Evolutionary conservation across 148 eudicot species (phyloP), one percentile per base, ranked within the genome.

Genomic region (Pharnaceum exiguum): DNA sequence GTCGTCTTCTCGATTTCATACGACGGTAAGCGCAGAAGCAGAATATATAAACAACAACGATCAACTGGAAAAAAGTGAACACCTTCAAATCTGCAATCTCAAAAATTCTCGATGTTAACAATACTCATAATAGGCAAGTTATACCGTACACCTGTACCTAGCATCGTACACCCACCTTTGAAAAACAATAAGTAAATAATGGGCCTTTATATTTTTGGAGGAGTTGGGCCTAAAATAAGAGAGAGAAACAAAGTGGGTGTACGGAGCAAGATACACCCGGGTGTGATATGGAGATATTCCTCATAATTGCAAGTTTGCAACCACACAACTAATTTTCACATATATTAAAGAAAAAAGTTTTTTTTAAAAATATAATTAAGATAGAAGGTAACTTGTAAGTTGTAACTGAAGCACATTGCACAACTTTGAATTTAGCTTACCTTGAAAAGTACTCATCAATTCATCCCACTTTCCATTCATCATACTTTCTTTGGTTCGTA

Each of bases 81-180:
- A 75, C 69, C 84, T 77, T 83, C 74, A 90, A 57, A 71, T 88
- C 97, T 90, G 88, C 53, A 75, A 66, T 37, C 46, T 10, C 50
- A 40, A 39, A 51, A 11, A 48, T 29, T 37, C 36, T 37, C 31
- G 2, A 1, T 44, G 8, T 17, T 56, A 31, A 37, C 12, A 35
- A 6, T 12, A 7, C 12, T 35, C 8, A 6, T 35, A 35, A 12
- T 6, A 12, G 7, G 12, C 12, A 35, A 35, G 12, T 6, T 35
- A 7, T 6, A 6, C 12, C 38, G 12, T 35, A 12, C 7, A 35
- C 38, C 38, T 35, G 7, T 12, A 35, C 12, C 12, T 35, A 35
- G 7, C 12, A 35, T 7, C 38, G 12, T 35, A 35, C 7, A 35
- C 38, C 12, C 12, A 35, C 38, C 12, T 35, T 35, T 38, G 32